Base-by-base conservation (phyloP, 73 alveolate genomes). In the Vitrella brassicaformis region DNA sequence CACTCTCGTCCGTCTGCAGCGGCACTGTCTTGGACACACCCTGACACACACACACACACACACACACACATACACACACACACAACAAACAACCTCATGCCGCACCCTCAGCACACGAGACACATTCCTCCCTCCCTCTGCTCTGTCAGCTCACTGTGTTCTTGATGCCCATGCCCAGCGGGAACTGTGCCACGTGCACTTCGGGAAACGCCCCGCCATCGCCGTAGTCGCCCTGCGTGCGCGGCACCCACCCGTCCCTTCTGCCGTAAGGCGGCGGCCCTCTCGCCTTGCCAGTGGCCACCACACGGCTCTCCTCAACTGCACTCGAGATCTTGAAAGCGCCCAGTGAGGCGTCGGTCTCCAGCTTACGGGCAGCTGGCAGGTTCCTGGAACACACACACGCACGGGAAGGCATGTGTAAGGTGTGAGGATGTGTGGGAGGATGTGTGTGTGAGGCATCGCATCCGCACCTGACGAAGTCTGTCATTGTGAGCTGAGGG, bases 141-240 rank as follows among this genome's bases (percentile, higher is more conserved):
- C n/a, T n/a, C n/a, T n/a, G n/a, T n/a, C n/a, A n/a, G n/a, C n/a
- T n/a, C n/a, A n/a, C n/a, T n/a, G 73, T 27, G 25, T 28, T 1
- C 31, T 10, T 27, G 18, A 27, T 68, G n/a, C 45, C 71, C 27
- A 28, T 7, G 64, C 31, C 32, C 27, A 45, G 28, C n/a, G 66
- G 67, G 25, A 22, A 66, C 84, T 78, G 84, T 30, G 78, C 77
- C 78, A 78, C 69, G 68, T 28, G 84, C n/a, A 78, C 69, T 31
- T 78, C 84, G 1, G 84, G 84, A 45, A 78, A 78, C 10, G 84
- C 84, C 1, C 84, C 84, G 1, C 84, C 84, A 78, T 78, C 84
- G 0, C 84, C 78, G 31, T 47, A 78, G 78, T 78, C 84, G 19
- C 78, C 84, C 27, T 47, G 71, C 68, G 73, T 78, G 25, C 84